phyloP scores from a whole-genome alignment of 1,284 basidiomycete genomes.

The Malassezia pachydermatis region DNA sequence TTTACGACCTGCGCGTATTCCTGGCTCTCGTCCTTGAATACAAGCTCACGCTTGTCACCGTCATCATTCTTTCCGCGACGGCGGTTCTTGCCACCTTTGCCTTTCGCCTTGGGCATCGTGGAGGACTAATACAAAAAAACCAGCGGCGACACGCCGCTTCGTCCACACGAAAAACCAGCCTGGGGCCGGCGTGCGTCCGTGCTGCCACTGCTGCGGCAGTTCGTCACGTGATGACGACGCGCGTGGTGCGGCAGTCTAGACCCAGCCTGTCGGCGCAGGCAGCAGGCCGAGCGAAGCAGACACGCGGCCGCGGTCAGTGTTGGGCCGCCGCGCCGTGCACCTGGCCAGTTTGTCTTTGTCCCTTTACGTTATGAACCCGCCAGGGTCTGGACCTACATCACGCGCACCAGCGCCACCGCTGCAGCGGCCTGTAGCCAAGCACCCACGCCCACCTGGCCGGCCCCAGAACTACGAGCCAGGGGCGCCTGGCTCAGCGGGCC shows the following conservation, averaged over 20 bases:
- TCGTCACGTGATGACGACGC: slow-evolving; percentile 1
- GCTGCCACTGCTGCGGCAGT: background rate
- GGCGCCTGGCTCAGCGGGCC: too few species aligned
- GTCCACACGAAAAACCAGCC: too few species aligned
- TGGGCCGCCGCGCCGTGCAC: background rate
- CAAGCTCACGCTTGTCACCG: slow-evolving; percentile 93
- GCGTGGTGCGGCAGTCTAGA: background rate
- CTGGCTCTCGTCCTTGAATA: slow-evolving; percentile 97
- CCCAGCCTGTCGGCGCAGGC: background rate
- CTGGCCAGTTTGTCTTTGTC: background rate
- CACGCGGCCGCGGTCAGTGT: too few species aligned
- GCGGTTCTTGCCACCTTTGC: slow-evolving; percentile 95
- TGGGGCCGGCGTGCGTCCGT: background rate
- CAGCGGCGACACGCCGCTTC: too few species aligned
- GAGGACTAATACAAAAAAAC: too few species aligned
- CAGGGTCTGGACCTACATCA: slow-evolving; percentile 19
- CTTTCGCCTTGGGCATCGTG: slow-evolving; percentile 41
- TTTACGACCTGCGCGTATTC: slow-evolving; percentile 97
- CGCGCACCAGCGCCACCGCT: slow-evolving; percentile 36
- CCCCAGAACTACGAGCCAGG: too few species aligned
- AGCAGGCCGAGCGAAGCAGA: too few species aligned
- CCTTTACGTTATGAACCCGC: slow-evolving; percentile 23
- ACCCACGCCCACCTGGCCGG: slow-evolving; percentile 20
- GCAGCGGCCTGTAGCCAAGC: slow-evolving; percentile 45
- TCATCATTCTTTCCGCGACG: slow-evolving; percentile 99